Base-by-base conservation (phyloP, 1,284 basidiomycete genomes). In the Ceratobasidium theobromae region DNA sequence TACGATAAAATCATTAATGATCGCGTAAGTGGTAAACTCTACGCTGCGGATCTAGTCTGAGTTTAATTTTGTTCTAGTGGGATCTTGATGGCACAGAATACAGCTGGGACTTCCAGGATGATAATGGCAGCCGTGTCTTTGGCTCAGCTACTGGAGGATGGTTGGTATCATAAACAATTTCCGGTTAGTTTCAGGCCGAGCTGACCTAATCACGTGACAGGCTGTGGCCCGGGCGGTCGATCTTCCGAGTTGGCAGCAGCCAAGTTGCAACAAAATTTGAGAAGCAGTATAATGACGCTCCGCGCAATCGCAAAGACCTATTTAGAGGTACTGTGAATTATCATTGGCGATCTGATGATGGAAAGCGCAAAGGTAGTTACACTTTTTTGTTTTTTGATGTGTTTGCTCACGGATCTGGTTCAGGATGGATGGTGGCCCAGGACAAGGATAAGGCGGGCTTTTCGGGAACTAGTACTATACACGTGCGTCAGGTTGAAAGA, bases 221-320 rank as follows among this genome's bases (percentile, higher is more conserved):
- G 66, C 28, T 67, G 3, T 67, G 66, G 66, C 66, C 66, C 14
- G 66, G 66, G 16, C 57, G 66, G n/a, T 64, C 66, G 5, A 53
- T 67, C 23, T 62, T 67, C 45, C 66, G 58, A 23, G 43, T 67
- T 18, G 66, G 66, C 11, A 67, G 57, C 21, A 67, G 52, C 35
- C 18, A 53, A 21, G 58, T 67, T 2, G 66, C 66, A 1, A 4
- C 21, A 27, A 67, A 67, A 27, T 67, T 45, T 38, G 23, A 28
- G 4, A 41, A 32, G 27, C 66, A 60, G 32, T 45, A 48, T 35
- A n/a, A 38, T 25, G 57, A 62, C n/a, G 66, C 66, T 21, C 53
- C 66, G 5, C 43, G 38, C 5, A 67, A 67, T 18, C 58, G 66
- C 14, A 67, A 67, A 27, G 66, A 67, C 21, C 33, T 67, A 14